phyloP scores from a whole-genome alignment of 352 stramenopile species.

The Globisporangium echinulatum region DNA sequence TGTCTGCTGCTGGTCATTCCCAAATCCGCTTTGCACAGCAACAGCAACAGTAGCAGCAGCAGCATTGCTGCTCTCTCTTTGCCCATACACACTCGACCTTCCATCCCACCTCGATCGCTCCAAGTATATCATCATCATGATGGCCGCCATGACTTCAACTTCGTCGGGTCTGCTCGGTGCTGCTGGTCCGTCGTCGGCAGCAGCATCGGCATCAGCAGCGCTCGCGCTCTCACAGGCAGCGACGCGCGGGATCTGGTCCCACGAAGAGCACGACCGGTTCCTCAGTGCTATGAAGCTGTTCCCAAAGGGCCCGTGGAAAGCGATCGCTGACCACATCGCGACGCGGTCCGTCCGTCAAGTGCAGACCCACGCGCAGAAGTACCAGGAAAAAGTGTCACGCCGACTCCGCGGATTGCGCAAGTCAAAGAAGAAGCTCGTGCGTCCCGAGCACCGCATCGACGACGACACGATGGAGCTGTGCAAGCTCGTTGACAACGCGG shows the following conservation, averaged over 20 bases:
- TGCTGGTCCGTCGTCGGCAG: slow-evolving; percentile 4
- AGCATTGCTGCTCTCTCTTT: not conserved
- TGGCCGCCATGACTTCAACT: slow-evolving; percentile 16
- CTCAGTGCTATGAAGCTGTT: slow-evolving; percentile 59
- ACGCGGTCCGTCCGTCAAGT: slow-evolving; percentile 65
- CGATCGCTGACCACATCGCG: slow-evolving; percentile 61
- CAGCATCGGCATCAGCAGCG: not conserved
- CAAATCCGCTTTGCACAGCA: slow-evolving; percentile 3
- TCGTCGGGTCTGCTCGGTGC: slow-evolving; percentile 9
- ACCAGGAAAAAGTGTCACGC: slow-evolving; percentile 67
- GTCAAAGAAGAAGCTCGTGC: slow-evolving; percentile 63
- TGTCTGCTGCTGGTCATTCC: slow-evolving; percentile 6
- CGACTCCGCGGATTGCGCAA: slow-evolving; percentile 59
- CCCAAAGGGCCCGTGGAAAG: slow-evolving; percentile 67
- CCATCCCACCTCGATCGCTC: too few species aligned
- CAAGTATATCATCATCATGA: slow-evolving; percentile 4
- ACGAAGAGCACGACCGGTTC: slow-evolving; percentile 69
- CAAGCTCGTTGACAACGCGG: slow-evolving; percentile 44
- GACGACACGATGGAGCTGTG: slow-evolving; percentile 56
- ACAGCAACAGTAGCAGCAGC: not conserved
- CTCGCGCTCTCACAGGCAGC: slow-evolving; percentile 4
- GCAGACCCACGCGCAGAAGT: slow-evolving; percentile 78
- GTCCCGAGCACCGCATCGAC: slow-evolving; percentile 48
- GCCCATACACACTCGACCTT: not conserved
- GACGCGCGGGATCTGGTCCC: slow-evolving; percentile 47